phyloP scores from a whole-genome alignment of 441 rosid species.

The Codiaeum variegatum region DNA sequence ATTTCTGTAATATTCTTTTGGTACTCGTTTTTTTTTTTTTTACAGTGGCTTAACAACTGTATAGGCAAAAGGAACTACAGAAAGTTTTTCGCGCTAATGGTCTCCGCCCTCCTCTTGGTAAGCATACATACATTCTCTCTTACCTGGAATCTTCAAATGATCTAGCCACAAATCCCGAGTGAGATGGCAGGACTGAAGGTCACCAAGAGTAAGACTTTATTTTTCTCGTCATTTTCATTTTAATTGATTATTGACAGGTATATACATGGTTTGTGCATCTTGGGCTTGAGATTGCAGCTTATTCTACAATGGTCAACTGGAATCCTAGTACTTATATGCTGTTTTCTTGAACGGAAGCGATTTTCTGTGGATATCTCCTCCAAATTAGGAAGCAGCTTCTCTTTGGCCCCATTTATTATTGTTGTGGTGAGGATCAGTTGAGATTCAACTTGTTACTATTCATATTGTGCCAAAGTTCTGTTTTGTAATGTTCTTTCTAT shows the following conservation, averaged over 20 bases:
- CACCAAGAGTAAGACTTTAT: constrained; percentile 31
- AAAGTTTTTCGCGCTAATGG: constrained; percentile 90
- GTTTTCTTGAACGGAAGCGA: constrained; percentile 69
- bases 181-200: constrained; percentile 31
- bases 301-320: constrained; percentile 94
- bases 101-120: constrained; percentile 85
- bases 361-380: constrained; percentile 65
- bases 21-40: constrained; percentile 25
- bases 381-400: constrained; percentile 95
- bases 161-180: constrained; percentile 20
- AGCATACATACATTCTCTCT: constrained; percentile 29
- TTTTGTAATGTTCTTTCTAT: constrained; percentile 2
- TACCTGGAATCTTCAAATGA: constrained; percentile 28
- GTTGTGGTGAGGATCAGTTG: constrained; percentile 66
- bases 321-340: constrained; percentile 73
- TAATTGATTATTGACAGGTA: constrained; percentile 47
- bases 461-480: neutral
- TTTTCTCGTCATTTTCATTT: constrained; percentile 34
- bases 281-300: constrained; percentile 93
- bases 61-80: constrained; percentile 82
- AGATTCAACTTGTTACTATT: neutral
- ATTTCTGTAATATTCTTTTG: constrained; percentile 16
- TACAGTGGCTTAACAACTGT: constrained; percentile 98
- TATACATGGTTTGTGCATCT: constrained; percentile 39
- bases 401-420: constrained; percentile 74